Base-by-base conservation (phyloP, 495 filamentous ascomycete species). In the Penicillium cataractarum region DNA sequence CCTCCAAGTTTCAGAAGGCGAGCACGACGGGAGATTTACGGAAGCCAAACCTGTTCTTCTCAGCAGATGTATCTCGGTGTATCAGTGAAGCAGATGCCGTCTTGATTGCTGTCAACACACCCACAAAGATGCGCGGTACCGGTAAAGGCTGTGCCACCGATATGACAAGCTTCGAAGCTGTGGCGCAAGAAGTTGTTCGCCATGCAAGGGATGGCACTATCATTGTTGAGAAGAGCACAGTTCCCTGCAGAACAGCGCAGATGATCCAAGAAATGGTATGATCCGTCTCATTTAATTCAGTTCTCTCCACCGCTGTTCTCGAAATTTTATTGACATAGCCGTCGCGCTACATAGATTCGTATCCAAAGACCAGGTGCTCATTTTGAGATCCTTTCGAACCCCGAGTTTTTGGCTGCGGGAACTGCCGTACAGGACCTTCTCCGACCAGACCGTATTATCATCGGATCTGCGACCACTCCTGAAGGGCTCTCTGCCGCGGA, bases 341-440 rank as follows among this genome's bases (percentile, higher is more conserved):
- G 7, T 13, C 13, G 1, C 13, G 3, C 17, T 39, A 39, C 35
- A 22, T 19, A 65, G 63, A 65, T 65, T 29, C 19, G 26, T 7
- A 56, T 63, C 31, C 65, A 60, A 42, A 33, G 65, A 6, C 65
- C 65, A 13, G 77, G 82, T 6, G 77, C 78, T 24, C 91, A 87
- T 85, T 92, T 93, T 60, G 88, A 93, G 61, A 82, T 94, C 32
- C 82, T 94, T 4, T 92, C 89, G 7, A 94, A 92, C 66, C 91
- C 91, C 4, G 90, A 94, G 64, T 93, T 92, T 62, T 76, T 93
- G 0, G 87, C 91, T 12, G 90, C 90, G 60, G 91, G 91, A 31
- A 92, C 87, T 0, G 90, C 91, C 0, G 82, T 93, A 50, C 71
- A 80, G 7, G 85, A 93, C 65, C 75, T 93, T 12, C 78, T 91